Evolutionary conservation across 176 grass and related monocot genomes (phyloP).

Genomic region (Triticum timopheevii): DNA sequence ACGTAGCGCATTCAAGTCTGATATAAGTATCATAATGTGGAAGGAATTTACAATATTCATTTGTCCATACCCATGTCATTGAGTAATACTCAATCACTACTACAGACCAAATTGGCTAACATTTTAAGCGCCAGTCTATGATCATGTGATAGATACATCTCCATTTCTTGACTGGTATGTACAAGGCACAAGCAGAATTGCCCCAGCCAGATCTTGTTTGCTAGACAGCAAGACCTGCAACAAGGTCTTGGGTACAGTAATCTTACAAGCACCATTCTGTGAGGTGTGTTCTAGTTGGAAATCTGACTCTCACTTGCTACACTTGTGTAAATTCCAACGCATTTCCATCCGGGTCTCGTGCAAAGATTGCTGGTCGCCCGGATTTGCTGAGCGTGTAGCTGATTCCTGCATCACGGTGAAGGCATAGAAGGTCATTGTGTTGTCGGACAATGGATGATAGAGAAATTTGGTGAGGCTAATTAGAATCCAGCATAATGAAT

Average conservation of each 20-base stretch:
- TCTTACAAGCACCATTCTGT: background rate
- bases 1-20: background rate
- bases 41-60: constrained; percentile 20
- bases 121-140: background rate
- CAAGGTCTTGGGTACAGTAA: background rate
- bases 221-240: background rate
- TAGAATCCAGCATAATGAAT: background rate
- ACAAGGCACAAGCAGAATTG: constrained; percentile 25
- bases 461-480: background rate
- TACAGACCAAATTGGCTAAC: background rate
- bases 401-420: constrained; percentile 59
- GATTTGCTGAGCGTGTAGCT: constrained; percentile 95
- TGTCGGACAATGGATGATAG: background rate
- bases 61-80: background rate
- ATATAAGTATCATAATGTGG: background rate
- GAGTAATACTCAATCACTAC: background rate
- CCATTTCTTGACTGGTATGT: constrained; percentile 17
- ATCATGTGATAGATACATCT: background rate
- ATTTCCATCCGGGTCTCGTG: constrained; percentile 81
- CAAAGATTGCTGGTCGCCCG: constrained; percentile 83
- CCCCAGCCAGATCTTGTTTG: background rate
- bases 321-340: constrained; percentile 96
- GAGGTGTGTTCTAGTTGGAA: constrained; percentile 22
- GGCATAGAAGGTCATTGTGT: background rate
- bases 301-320: constrained; percentile 22